Conservation (phyloP, 129 eudicot species). For the Flaveria bidentis region DNA sequence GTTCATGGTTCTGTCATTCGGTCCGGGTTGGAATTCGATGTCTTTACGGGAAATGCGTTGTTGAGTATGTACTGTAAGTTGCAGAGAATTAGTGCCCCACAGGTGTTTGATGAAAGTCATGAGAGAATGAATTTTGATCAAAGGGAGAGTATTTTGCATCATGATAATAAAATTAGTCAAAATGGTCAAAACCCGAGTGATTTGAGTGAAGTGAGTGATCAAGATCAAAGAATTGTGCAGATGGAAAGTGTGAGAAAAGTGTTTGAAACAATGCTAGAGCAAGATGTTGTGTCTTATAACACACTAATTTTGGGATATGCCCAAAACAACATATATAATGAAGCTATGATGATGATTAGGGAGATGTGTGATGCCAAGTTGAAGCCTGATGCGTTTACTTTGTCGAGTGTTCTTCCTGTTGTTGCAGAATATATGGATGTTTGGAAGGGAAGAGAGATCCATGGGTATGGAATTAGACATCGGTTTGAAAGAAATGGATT, state of each 20-base stretch:
- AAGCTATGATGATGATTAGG: slow-evolving; percentile 53
- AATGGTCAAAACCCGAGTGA: not conserved
- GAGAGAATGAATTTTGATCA: slow-evolving; percentile 23
- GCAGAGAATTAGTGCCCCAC: slow-evolving; percentile 32
- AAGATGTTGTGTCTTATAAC: slow-evolving; percentile 75
- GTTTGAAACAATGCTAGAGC: slow-evolving; percentile 54
- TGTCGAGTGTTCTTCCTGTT: slow-evolving; percentile 66
- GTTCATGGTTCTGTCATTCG: slow-evolving; percentile 67
- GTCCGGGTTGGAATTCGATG: slow-evolving; percentile 59
- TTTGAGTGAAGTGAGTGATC: slow-evolving; percentile 20
- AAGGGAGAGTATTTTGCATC: not conserved
- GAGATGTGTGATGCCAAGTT: slow-evolving; percentile 57
- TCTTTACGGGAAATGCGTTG: slow-evolving; percentile 70
- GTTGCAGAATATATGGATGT: slow-evolving; percentile 56
- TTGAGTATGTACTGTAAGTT: slow-evolving; percentile 73
- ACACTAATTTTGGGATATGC: slow-evolving; percentile 65
- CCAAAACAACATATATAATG: slow-evolving; percentile 52
- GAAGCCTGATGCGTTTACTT: slow-evolving; percentile 71
- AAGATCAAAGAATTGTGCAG: not conserved
- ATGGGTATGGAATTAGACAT: slow-evolving; percentile 66
- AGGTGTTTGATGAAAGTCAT: slow-evolving; percentile 60
- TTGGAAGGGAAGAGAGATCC: slow-evolving; percentile 74
- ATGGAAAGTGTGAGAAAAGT: slow-evolving; percentile 59
- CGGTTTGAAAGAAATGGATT: slow-evolving; percentile 54
- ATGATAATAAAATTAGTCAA: slow-evolving; percentile 9